Evolutionary conservation across 2,329 filamentous ascomycete species (phyloP), one percentile per base, ranked within the genome.

Genomic region (Colletotrichum euphorbiae): DNA sequence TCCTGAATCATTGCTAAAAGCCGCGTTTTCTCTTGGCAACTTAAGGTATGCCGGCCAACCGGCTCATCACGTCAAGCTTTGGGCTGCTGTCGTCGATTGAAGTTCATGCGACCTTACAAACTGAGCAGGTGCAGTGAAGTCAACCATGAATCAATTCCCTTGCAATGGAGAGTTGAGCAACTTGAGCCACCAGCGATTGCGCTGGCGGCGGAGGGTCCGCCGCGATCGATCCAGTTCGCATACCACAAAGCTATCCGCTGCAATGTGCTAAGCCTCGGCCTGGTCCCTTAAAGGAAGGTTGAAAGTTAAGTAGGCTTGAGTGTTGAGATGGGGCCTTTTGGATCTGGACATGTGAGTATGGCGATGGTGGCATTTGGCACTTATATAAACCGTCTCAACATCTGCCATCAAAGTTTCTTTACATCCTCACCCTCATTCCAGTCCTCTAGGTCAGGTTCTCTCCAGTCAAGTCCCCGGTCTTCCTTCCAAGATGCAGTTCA

Each of bases 211-310:
- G n/a, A 38, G 51, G 7, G 15, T 24, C 46, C 17, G 24, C 54
- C 54, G 61, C 42, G 57, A 2, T 24, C 31, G 54, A 54, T 58
- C 65, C 65, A 59, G 48, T 68, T 52, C 21, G 42, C 48, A 11
- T n/a, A 28, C 54, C 13, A 43, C 48, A 48, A 33, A 8, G 21
- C 54, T 21, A 15, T 33, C 45, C 13, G 55, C 15, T 13, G 46
- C 21, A 46, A 52, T 40, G 21, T 48, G 24, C 21, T 51, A 33
- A 31, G 13, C 31, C 17, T 59, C 31, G 61, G 48, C 19, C 33
- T 48, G 38, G n/a, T 55, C 65, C 65, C 17, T 48, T 59, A 65
- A 17, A 48, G 65, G 65, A 68, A 68, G 65, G 65, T 68, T 68
- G 42, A 48, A 50, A 43, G 12, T 59, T 19, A 5, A 19, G 4